A percentile compares a stretch with the other conserved stretches of the same genome.
Conservation (phyloP, 495 filamentous ascomycete genomes). For the Lophiostoma macrostomum region DNA sequence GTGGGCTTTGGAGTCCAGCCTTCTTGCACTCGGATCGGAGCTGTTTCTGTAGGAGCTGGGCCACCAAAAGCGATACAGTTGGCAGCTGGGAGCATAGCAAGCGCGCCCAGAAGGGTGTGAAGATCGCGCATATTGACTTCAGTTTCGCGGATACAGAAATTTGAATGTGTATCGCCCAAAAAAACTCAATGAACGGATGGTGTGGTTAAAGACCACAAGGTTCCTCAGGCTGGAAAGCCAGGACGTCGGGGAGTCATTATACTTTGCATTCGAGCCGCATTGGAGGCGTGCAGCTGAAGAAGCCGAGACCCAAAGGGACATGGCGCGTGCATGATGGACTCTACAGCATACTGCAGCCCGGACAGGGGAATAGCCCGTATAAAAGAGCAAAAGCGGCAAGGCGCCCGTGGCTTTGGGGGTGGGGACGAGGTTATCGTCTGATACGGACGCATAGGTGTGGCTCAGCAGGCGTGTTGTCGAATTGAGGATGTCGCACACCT, state of each 20-base stretch:
- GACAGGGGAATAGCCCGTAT: neutral
- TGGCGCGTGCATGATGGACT: no score
- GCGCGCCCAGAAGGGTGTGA: slow-evolving; percentile 1
- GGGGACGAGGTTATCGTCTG: no score
- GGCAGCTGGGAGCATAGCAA: slow-evolving; percentile 13
- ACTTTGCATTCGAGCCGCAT: neutral
- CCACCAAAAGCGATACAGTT: slow-evolving; percentile 26
- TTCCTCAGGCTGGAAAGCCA: no score
- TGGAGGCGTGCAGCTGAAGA: slow-evolving; percentile 8
- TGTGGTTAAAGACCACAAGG: no score
- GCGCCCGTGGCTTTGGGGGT: no score
- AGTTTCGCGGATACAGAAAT: no score
- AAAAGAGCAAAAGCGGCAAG: no score
- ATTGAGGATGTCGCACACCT: no score
- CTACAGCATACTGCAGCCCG: neutral
- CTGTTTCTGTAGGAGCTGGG: slow-evolving; percentile 16
- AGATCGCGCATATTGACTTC: slow-evolving; percentile 12
- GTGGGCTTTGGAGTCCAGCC: slow-evolving; percentile 26
- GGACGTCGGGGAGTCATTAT: slow-evolving; percentile 1
- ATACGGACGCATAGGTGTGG: no score
- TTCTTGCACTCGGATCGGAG: slow-evolving; percentile 4
- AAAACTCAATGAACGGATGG: no score
- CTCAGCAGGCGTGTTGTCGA: no score
- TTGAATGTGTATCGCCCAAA: no score
- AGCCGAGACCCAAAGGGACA: slow-evolving; percentile 4